Evolutionary conservation across 495 filamentous ascomycete genomes (phyloP).

Genomic region (Xylaria sp.): DNA sequence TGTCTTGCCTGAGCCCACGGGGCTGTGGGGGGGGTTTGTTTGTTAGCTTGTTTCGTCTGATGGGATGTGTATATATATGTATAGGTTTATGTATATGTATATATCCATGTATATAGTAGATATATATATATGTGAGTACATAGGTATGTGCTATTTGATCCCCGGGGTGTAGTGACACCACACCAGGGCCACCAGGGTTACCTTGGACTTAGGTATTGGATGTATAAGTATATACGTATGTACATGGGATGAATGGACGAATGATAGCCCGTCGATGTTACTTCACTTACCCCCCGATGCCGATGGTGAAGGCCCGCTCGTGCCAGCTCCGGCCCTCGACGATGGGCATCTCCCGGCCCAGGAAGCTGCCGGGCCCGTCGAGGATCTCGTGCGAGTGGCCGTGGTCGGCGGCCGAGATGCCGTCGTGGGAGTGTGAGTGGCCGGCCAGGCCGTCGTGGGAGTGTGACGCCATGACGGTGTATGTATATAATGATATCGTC

Average conservation of each 20-base stretch:
- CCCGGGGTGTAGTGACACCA: not conserved
- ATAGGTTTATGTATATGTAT: not conserved
- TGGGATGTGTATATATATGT: not conserved
- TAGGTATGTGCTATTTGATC: too few relatives aligned
- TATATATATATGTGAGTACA: not conserved
- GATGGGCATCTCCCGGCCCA: slow-evolving; percentile 92
- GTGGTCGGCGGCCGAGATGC: slow-evolving; percentile 74
- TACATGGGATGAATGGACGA: too few relatives aligned
- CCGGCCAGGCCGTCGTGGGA: slow-evolving; percentile 64
- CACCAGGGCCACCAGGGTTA: too few relatives aligned
- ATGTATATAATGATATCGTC: slow-evolving; percentile 20
- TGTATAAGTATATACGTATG: too few relatives aligned
- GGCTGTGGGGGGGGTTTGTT: slow-evolving; percentile 59
- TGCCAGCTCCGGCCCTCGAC: slow-evolving; percentile 87
- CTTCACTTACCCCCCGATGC: slow-evolving; percentile 91
- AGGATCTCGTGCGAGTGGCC: slow-evolving; percentile 96
- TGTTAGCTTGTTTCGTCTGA: not conserved
- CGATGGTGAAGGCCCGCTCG: slow-evolving; percentile 91
- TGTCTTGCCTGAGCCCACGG: slow-evolving; percentile 97
- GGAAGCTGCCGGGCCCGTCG: slow-evolving; percentile 88
- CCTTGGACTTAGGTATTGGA: too few relatives aligned
- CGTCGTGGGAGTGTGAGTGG: slow-evolving; percentile 66
- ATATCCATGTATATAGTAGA: slow-evolving; percentile 6
- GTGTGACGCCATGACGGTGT: slow-evolving; percentile 36
- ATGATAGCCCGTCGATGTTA: too few relatives aligned